These are phyloP conservation scores for Lentinus brumalis DNA, from an alignment of 768 basidiomycete genomes.

Conservation along the genomic window DNA sequence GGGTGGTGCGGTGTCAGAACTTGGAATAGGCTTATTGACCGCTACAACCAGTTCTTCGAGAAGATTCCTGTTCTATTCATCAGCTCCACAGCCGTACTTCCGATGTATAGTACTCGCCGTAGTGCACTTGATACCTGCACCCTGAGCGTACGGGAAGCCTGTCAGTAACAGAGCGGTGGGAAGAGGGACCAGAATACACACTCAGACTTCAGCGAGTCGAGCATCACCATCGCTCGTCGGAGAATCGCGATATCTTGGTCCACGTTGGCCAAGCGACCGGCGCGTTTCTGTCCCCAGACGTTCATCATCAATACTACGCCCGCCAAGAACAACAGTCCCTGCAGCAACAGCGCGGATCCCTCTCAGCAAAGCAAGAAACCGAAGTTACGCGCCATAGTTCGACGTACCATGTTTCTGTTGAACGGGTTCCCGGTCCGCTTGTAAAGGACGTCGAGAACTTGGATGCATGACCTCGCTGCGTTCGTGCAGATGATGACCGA, in stretches of 20 bases:
- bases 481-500: constrained; percentile 85
- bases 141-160: no score
- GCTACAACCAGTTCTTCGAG: no score
- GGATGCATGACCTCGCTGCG: constrained; percentile 73
- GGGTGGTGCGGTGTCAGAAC: no score
- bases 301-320: constrained; percentile 50
- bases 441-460: constrained; percentile 60
- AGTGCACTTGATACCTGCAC: no score
- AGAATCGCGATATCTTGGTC: constrained; percentile 42
- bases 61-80: no score
- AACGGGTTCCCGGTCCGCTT: constrained; percentile 4
- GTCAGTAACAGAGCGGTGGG: no score
- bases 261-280: constrained; percentile 30
- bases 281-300: constrained; percentile 45
- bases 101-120: no score
- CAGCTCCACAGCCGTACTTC: no score
- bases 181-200: neutral
- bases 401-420: constrained; percentile 6
- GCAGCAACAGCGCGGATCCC: no score
- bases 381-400: neutral
- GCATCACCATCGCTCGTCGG: constrained; percentile 37
- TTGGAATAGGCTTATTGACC: no score
- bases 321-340: constrained; percentile 40
- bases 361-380: no score
- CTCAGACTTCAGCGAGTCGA: constrained; percentile 15